phyloP scores from a whole-genome alignment of 306 rosid species.

The Albizia julibrissin region DNA sequence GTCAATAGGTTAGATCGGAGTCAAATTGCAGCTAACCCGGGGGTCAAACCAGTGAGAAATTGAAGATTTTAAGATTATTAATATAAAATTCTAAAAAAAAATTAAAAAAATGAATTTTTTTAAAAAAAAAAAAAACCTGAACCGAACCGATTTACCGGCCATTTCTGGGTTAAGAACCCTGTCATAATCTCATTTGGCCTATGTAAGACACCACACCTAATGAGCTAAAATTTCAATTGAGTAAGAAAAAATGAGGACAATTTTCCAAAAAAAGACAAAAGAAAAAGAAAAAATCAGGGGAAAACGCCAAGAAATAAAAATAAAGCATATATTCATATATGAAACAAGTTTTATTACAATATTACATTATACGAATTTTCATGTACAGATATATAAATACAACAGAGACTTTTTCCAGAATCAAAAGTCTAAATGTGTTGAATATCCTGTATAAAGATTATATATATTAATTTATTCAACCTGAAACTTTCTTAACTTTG shows the following conservation, averaged over 20 bases:
- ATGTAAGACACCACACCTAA: background rate
- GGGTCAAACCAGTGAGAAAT: too few species aligned
- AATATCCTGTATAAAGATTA: conserved; percentile 28
- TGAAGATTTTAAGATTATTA: too few species aligned
- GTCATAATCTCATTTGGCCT: too few species aligned
- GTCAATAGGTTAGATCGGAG: too few species aligned
- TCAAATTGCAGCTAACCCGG: too few species aligned
- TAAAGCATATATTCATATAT: background rate
- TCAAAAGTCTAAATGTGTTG: conserved; percentile 1
- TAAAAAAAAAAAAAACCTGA: too few species aligned
- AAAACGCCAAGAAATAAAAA: background rate
- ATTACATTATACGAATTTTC: conserved; percentile 29
- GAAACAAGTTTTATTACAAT: conserved; percentile 28
- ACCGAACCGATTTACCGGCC: too few species aligned
- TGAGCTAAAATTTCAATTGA: background rate
- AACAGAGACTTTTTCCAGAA: conserved; percentile 17
- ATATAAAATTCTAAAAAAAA: too few species aligned
- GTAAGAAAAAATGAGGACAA: background rate
- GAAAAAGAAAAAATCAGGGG: background rate
- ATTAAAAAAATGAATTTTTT: too few species aligned
- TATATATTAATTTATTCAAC: conserved; percentile 37
- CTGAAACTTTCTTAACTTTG: conserved; percentile 40
- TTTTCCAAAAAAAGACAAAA: too few species aligned
- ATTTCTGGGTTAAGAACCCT: too few species aligned
- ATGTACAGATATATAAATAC: conserved; percentile 42